Evolutionary conservation across 2,329 filamentous ascomycete genomes (phyloP), one percentile per base, ranked within the genome.

Genomic region (Fusarium circinatum): DNA sequence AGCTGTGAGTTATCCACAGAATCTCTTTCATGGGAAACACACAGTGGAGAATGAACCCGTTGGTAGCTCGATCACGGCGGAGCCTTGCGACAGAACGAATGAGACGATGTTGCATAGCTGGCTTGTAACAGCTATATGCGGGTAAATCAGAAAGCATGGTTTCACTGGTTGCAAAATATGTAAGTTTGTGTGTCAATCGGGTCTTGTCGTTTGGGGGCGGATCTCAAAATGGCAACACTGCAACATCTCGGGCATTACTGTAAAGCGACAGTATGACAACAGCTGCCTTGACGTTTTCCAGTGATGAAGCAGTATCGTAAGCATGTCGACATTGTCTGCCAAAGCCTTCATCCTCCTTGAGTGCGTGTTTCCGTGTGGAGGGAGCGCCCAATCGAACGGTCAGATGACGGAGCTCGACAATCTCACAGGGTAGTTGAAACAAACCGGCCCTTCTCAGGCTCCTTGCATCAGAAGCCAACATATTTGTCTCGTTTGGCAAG

Each of bases 191-290:
- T 41, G 10, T 24, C 34, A 30, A 41, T 41, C 20, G 11, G 15
- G 51, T 14, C 6, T 20, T 36, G 55, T 49, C 34, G 32, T 85
- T 84, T 63, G 85, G 84, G 28, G 75, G 81, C 52, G 83, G 82
- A 6, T 75, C 68, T n/a, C 77, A 83, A 9, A 79, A 80, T 6
- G 76, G 75, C 8, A 81, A 79, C 0, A 78, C 81, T 0, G 84
- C 84, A 14, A 86, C 82, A 0, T 76, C 85, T 2, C 79, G 83
- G 26, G 89, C 87, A 0, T 79, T 89, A 2, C 89, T 88, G 77
- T 86, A 86, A 70, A 82, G 83, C 15, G 88, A 85, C 11, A 88
- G 86, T 70, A 88, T 84, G 24, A 88, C 87, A 41, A 90, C 87
- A 9, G 86, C 86, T 2, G 82, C 83, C 0, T 71, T 89, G 10